Evolutionary conservation across 2,329 filamentous ascomycete species (phyloP), one percentile per base, ranked within the genome.

Genomic region (Aspergillus sp.): DNA sequence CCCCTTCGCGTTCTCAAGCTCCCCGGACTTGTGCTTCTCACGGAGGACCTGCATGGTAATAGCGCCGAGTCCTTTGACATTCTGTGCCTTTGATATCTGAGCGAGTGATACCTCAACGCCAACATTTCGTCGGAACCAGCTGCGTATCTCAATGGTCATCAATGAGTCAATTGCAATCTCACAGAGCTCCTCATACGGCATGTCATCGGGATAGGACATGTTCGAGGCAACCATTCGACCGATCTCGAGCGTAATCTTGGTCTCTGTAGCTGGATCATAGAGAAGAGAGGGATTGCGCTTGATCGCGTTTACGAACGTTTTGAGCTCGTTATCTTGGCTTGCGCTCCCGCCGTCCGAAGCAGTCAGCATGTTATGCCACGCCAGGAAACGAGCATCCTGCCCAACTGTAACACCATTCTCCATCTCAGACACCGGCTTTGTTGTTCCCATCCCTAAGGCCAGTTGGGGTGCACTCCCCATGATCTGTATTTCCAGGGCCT

Each of bases 51-150:
- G 60, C 13, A 51, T 19, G n/a, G 48, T 32, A 7, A 32, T 30
- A 11, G 61, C 65, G 15, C 56, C 38, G 5, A 67, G 25, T 0
- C 61, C 64, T 4, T 63, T 59, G 2, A 69, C 56, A 1, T 56
- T 68, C 4, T 60, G 66, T 2, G 66, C 64, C 21, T 63, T 62
- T 1, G 64, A 62, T 17, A 88, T 78, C 86, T 90, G 75, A 87
- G 80, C 59, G 88, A 75, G 79, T 84, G 71, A 62, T 19, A 73
- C 61, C 5, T 73, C 70, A 7, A 73, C 57, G 0, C 59, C 66
- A 0, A 70, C 54, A 25, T 62, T 64, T 0, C 71, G 68, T 3
- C 64, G 64, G 38, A 70, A 60, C 66, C 70, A 72, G 36, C 62
- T 70, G 2, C 70, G 66, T 13, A 73, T 66, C 53, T 73, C 72